A percentile compares a stretch with the other conserved stretches of the same genome.
Evolutionary conservation across 2,329 filamentous ascomycete species (phyloP).

Genomic region (Waltergamsia citrina): DNA sequence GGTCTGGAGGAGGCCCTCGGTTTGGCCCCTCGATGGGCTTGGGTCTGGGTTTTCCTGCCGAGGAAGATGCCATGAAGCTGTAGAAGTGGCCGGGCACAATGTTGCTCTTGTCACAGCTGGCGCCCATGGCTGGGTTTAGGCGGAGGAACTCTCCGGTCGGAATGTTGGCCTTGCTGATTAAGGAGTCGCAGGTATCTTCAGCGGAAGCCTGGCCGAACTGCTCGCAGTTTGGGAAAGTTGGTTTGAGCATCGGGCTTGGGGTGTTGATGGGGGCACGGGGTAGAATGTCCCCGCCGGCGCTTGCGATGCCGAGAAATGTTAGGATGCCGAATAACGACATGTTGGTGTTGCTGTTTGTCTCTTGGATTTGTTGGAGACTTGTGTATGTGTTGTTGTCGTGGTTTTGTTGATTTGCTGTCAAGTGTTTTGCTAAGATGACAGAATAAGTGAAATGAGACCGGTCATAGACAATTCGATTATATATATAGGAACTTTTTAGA

Average conservation of each 20-base stretch:
- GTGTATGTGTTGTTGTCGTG: too few relatives aligned
- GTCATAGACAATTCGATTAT: background rate
- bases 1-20: too few relatives aligned
- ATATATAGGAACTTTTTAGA: too few relatives aligned
- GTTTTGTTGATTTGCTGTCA: too few relatives aligned
- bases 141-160: background rate
- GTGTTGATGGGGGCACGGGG: slow-evolving; percentile 6
- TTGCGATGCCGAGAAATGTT: too few relatives aligned
- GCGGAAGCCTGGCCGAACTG: slow-evolving; percentile 3
- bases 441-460: background rate
- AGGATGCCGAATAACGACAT: background rate
- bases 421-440: too few relatives aligned
- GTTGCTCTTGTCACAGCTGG: slow-evolving; percentile 4
- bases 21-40: slow-evolving; percentile 4
- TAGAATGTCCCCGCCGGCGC: too few relatives aligned
- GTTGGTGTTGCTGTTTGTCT: background rate
- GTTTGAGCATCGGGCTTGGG: slow-evolving; percentile 3
- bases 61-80: slow-evolving; percentile 13
- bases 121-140: slow-evolving; percentile 4
- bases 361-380: too few relatives aligned
- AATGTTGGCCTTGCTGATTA: background rate
- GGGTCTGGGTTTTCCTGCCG: too few relatives aligned
- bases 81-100: slow-evolving; percentile 8
- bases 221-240: slow-evolving; percentile 4
- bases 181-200: slow-evolving; percentile 5